Conservation (phyloP, 1,284 basidiomycete species). For the Sanghuangporus weigelae region DNA sequence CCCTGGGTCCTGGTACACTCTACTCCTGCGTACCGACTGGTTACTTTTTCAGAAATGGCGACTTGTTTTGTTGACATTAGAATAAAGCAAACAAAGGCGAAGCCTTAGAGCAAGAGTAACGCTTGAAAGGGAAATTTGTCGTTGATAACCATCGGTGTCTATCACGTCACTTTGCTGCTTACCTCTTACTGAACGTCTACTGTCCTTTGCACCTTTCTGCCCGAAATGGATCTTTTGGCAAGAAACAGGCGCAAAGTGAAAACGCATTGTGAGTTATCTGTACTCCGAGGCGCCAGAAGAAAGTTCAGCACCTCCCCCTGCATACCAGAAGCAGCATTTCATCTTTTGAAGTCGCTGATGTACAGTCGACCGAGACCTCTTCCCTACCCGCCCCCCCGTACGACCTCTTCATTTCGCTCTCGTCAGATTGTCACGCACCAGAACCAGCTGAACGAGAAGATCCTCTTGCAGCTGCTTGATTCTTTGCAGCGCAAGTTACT, state of each 20-base stretch:
- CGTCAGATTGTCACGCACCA: slow-evolving; percentile 2
- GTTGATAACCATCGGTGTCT: no score
- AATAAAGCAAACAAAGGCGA: no score
- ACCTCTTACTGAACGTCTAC: background rate
- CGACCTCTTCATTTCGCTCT: background rate
- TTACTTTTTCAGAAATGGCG: no score
- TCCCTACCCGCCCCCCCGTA: background rate
- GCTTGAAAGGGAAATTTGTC: no score
- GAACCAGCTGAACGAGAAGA: slow-evolving; percentile 2
- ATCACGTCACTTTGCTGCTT: background rate
- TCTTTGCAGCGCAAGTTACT: slow-evolving; percentile 10
- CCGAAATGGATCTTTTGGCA: background rate
- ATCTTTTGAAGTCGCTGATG: background rate
- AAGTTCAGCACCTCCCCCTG: background rate
- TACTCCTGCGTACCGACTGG: no score
- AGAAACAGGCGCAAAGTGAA: background rate
- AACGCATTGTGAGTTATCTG: background rate
- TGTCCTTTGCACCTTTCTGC: background rate
- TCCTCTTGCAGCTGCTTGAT: slow-evolving; percentile 6
- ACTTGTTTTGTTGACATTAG: no score
- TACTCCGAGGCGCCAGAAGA: background rate
- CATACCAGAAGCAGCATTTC: background rate
- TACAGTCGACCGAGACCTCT: slow-evolving; percentile 9
- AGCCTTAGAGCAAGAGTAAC: no score
- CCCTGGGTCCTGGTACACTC: no score